Percentiles rank a stretch among this genome's conserved stretches.
Conservation (phyloP, 306 rosid genomes). For the Corylus heterophylla region DNA sequence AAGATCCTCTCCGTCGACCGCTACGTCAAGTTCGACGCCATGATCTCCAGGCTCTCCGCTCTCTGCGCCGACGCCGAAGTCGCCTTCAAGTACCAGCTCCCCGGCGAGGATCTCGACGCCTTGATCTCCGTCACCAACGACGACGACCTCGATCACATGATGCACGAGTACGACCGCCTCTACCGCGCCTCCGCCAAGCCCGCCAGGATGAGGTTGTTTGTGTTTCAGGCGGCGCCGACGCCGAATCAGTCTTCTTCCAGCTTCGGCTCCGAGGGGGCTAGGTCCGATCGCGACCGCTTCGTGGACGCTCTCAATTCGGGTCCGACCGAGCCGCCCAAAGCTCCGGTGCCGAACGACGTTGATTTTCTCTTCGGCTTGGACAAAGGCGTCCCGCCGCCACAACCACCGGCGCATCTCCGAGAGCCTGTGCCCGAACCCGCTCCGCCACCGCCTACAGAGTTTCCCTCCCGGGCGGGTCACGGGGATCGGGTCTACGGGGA, state of each 20-base stretch:
- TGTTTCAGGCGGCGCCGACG: slow-evolving; percentile 32
- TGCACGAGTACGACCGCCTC: slow-evolving; percentile 95
- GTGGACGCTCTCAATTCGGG: slow-evolving; percentile 57
- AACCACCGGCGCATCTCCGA: slow-evolving; percentile 30
- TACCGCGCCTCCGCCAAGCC: slow-evolving; percentile 67
- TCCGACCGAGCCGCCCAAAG: slow-evolving; percentile 43
- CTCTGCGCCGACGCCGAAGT: slow-evolving; percentile 56
- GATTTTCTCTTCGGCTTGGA: slow-evolving; percentile 69
- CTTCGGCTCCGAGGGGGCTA: slow-evolving; percentile 38
- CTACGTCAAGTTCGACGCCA: slow-evolving; percentile 48
- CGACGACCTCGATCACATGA: slow-evolving; percentile 94
- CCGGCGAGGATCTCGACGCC: slow-evolving; percentile 94
- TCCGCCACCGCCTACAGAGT: slow-evolving; percentile 40
- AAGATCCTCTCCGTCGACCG: slow-evolving; percentile 94
- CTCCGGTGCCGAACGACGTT: slow-evolving; percentile 41
- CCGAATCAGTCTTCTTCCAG: slow-evolving; percentile 19
- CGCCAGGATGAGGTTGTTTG: slow-evolving; percentile 78
- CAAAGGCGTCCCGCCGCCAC: slow-evolving; percentile 41
- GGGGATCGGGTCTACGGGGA: slow-evolving; percentile 47
- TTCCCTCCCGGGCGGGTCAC: slow-evolving; percentile 27
- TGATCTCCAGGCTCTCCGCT: slow-evolving; percentile 63
- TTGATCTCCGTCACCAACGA: slow-evolving; percentile 88
- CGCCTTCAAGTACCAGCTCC: slow-evolving; percentile 90
- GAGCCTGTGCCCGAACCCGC: slow-evolving; percentile 53
- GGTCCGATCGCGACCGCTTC: slow-evolving; percentile 55